phyloP scores from a whole-genome alignment of 2,329 filamentous ascomycete genomes.

The Fusarium sublunatum region DNA sequence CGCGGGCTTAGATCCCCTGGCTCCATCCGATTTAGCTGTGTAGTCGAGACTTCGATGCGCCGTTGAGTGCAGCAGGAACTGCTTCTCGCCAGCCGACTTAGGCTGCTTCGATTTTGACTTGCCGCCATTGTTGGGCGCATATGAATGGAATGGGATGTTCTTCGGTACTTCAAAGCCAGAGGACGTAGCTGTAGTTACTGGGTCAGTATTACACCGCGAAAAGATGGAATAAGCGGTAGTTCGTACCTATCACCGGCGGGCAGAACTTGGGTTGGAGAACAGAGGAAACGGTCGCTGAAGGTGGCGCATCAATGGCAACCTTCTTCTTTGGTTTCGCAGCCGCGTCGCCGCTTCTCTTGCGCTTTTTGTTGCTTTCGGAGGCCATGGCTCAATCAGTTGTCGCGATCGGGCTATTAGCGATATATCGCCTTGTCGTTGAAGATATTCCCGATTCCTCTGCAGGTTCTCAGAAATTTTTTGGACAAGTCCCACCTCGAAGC shows the following conservation, averaged over 20 bases:
- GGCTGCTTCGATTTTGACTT: constrained; percentile 53
- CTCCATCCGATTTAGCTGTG: constrained; percentile 63
- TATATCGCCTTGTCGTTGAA: constrained; percentile 11
- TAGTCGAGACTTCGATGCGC: constrained; percentile 69
- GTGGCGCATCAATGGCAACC: constrained; percentile 58
- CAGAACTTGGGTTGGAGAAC: constrained; percentile 59
- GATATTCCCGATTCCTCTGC: constrained; percentile 13
- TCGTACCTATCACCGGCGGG: constrained; percentile 65
- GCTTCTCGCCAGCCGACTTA: constrained; percentile 56
- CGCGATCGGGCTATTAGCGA: not conserved
- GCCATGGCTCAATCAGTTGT: constrained; percentile 50
- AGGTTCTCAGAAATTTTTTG: constrained; percentile 48
- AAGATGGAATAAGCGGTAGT: constrained; percentile 1
- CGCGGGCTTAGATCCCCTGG: constrained; percentile 49
- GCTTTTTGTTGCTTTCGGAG: constrained; percentile 60
- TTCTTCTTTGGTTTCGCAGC: constrained; percentile 62
- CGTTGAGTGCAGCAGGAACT: constrained; percentile 68
- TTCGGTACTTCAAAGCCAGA: constrained; percentile 53
- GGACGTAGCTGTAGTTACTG: constrained; percentile 47
- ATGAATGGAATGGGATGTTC: constrained; percentile 60
- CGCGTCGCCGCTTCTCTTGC: constrained; percentile 62
- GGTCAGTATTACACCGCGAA: constrained; percentile 37
- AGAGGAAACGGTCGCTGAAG: constrained; percentile 59
- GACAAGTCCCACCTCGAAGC: constrained; percentile 9
- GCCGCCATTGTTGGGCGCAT: constrained; percentile 54